Percentiles rank a stretch among this genome's conserved stretches.
Evolutionary conservation across 495 filamentous ascomycete species (phyloP).

Genomic region (Penicilliopsis zonata): DNA sequence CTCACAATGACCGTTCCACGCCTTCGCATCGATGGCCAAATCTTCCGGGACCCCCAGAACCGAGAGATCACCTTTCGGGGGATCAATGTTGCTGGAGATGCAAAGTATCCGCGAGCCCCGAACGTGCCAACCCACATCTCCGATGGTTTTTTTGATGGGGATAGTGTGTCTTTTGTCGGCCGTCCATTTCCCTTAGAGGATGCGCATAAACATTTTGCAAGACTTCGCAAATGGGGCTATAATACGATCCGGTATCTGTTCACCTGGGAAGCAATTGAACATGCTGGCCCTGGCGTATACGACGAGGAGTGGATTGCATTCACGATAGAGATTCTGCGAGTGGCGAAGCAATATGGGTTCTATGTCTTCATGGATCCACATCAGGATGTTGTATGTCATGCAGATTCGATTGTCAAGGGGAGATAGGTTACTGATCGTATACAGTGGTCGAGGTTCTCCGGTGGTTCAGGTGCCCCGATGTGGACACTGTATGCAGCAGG

Average conservation of each 20-base stretch:
- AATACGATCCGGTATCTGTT: constrained; percentile 95
- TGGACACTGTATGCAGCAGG: constrained; percentile 96
- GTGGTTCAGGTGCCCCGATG: constrained; percentile 91
- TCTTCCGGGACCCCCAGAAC: constrained; percentile 60
- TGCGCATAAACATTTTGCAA: constrained; percentile 76
- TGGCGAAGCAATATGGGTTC: constrained; percentile 84
- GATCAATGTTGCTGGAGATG: constrained; percentile 58
- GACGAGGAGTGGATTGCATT: constrained; percentile 89
- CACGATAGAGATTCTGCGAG: constrained; percentile 71
- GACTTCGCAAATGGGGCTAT: constrained; percentile 79
- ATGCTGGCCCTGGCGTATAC: constrained; percentile 83
- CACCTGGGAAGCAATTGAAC: constrained; percentile 98
- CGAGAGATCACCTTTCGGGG: constrained; percentile 58
- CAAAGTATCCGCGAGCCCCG: constrained; percentile 62
- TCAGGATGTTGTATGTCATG: constrained; percentile 71
- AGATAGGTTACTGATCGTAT: constrained; percentile 5
- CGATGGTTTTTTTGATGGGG: constrained; percentile 82
- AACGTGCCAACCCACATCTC: constrained; percentile 67
- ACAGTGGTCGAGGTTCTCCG: constrained; percentile 87
- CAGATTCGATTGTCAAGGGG: constrained; percentile 2
- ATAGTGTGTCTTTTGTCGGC: constrained; percentile 79
- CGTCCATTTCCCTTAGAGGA: constrained; percentile 76
- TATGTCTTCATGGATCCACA: constrained; percentile 97
- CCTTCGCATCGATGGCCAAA: constrained; percentile 69
- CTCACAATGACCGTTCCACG: constrained; percentile 29